Evolutionary conservation across 495 filamentous ascomycete species (phyloP).

Genomic region (Pyrenopolyporus hunteri): DNA sequence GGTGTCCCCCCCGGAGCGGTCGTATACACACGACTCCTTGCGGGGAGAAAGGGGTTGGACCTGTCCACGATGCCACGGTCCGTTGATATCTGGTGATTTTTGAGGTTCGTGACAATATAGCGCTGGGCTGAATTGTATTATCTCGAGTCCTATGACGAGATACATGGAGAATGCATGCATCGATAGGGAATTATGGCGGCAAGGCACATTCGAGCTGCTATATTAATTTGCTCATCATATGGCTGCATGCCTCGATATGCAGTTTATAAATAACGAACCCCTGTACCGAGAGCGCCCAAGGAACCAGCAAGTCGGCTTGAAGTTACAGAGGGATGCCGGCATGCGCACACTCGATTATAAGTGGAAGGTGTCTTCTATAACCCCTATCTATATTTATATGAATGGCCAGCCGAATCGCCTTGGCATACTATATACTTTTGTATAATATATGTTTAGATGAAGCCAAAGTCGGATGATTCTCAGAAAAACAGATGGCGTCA

Average conservation of each 20-base stretch:
- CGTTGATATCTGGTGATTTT: too few species aligned
- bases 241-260: constrained; percentile 3
- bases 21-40: too few species aligned
- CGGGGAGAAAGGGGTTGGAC: background rate
- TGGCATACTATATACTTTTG: background rate
- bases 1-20: too few species aligned
- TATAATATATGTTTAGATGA: background rate
- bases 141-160: background rate
- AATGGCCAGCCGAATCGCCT: background rate
- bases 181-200: constrained; percentile 5
- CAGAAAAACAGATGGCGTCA: background rate
- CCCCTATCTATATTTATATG: background rate
- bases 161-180: background rate
- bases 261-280: constrained; percentile 1
- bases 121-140: background rate
- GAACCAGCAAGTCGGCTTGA: background rate
- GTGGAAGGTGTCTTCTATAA: background rate
- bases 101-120: background rate
- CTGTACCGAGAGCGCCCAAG: background rate
- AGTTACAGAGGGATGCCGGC: background rate
- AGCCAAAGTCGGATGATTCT: background rate
- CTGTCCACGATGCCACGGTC: background rate
- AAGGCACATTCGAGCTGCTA: constrained; percentile 9
- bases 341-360: background rate
- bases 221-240: constrained; percentile 3